These are phyloP conservation scores for Nowakowskiella sp. DNA, from an alignment of 192 early-diverging fungal genomes.

Conservation along the genomic window DNA sequence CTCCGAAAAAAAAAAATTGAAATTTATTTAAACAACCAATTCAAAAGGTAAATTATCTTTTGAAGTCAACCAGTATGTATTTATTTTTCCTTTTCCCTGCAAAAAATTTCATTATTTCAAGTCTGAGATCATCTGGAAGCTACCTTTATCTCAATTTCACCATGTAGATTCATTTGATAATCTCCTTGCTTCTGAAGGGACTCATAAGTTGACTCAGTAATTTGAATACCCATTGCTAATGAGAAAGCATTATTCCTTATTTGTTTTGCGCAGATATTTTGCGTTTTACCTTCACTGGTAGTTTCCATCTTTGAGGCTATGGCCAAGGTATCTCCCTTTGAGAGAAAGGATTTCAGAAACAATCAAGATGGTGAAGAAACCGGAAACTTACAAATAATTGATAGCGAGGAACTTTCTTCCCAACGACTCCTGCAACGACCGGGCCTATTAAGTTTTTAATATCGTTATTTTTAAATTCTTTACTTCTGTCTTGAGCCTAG, in stretches of 20 bases:
- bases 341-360: no score
- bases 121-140: background rate
- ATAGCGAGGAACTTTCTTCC: conserved; percentile 35
- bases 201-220: conserved; percentile 19
- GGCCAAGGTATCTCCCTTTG: conserved; percentile 35
- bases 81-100: conserved; percentile 32
- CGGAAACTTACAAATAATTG: conserved; percentile 32
- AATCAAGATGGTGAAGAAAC: no score
- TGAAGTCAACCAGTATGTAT: conserved; percentile 17
- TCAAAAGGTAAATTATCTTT: conserved; percentile 28
- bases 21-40: no score
- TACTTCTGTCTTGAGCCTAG: no score
- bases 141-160: conserved; percentile 24
- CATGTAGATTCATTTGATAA: conserved; percentile 19
- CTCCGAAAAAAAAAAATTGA: no score
- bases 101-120: conserved; percentile 8
- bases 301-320: conserved; percentile 31
- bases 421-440: conserved; percentile 33
- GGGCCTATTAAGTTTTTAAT: no score
- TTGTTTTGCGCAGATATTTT: no score
- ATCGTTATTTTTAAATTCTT: no score
- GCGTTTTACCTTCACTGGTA: conserved; percentile 18
- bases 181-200: conserved; percentile 5
- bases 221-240: conserved; percentile 22
- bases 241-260: background rate